Base-by-base conservation (phyloP, 306 rosid genomes). In the Dryas octopetala region DNA sequence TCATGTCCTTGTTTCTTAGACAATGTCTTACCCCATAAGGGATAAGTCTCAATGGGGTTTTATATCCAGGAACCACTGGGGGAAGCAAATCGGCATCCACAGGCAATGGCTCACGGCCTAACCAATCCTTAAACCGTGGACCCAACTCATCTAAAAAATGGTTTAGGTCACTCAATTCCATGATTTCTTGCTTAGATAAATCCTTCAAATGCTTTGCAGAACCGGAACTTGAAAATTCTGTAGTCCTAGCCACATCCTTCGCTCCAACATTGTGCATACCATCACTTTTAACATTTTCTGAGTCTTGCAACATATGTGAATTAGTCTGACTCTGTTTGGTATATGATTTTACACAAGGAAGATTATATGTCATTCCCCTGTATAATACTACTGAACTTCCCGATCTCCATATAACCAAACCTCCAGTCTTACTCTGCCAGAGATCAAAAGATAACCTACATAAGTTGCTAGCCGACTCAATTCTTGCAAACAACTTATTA, bases 71-170 rank as follows among this genome's bases (percentile, higher is more conserved):
- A 79, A 91, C 88, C 58, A 85, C 71, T 2, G 81, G 79, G 82
- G 94, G 91, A 62, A 94, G 91, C 73, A 87, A 82, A 83, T 94
- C 97, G 9, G 97, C 98, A 86, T 94, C 97, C 70, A 94, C 93
- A 16, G 98, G 98, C 80, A 91, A 83, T 47, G 98, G 98, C 84
- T 81, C 90, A 13, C 92, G 83, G n/a, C 98, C 98, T 23, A 87
- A 68, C 98, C 97, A 94, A 79, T 94, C 97, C 49, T 77, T 79
- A 78, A 85, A 94, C 46, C 96, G 90, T 2, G 98, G 98, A 12
- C 97, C 98, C 79, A 94, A 72, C 68, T 86, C 93, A 82, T 94
- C 97, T 81, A 94, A 87, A 82, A 94, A 77, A 44, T 76, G 81
- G 83, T 88, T 86, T 51, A 94, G 88, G 66, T 87, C 90, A 61